Conservation (phyloP, 2,329 filamentous ascomycete genomes). For the Trichoderma simmonsii region DNA sequence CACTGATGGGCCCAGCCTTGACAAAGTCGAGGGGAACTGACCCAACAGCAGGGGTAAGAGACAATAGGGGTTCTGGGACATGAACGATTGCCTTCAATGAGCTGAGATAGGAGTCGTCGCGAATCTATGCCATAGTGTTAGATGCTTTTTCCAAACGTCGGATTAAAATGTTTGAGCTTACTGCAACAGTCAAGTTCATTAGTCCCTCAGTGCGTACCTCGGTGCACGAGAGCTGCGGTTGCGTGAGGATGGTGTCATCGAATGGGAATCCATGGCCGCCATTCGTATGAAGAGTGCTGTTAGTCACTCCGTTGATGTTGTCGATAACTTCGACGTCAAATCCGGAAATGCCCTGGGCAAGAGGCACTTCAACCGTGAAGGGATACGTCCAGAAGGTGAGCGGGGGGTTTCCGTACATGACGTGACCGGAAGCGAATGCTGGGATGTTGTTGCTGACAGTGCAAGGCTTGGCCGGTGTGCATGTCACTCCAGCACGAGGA, state of each 20-base stretch:
- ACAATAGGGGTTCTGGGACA: neutral
- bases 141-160: neutral
- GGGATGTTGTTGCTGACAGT: neutral
- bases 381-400: constrained; percentile 17
- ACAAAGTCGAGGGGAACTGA: constrained; percentile 8
- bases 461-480: neutral
- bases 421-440: neutral
- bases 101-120: neutral
- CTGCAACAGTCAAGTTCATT: constrained; percentile 9
- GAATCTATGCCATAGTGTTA: neutral
- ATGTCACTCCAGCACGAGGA: constrained; percentile 15
- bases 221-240: constrained; percentile 10
- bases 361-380: constrained; percentile 6
- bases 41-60: constrained; percentile 1
- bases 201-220: neutral
- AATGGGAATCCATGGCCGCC: constrained; percentile 19
- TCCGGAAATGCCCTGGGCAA: constrained; percentile 10
- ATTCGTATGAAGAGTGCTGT: constrained; percentile 16
- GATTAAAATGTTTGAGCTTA: neutral
- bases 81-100: neutral
- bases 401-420: constrained; percentile 10
- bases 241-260: constrained; percentile 13
- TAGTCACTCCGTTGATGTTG: constrained; percentile 12
- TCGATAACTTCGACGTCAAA: constrained; percentile 20
- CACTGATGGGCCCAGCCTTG: neutral